Percentiles rank a stretch among this genome's conserved stretches.
Conservation (phyloP, 495 filamentous ascomycete genomes). For the Talaromyces liani region DNA sequence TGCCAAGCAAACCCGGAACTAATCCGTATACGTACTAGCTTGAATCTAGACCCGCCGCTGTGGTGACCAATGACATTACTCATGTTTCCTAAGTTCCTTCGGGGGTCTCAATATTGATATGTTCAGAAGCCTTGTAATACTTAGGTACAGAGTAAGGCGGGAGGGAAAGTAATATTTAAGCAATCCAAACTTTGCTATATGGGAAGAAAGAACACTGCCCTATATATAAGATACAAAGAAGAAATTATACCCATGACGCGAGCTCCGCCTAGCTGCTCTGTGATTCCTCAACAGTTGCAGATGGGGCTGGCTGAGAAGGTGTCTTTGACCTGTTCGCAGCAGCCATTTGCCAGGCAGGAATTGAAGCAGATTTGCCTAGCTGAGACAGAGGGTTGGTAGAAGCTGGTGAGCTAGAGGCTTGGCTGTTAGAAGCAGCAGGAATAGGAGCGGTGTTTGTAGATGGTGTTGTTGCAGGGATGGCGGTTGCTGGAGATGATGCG, state of each 20-base stretch:
- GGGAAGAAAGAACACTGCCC: background rate
- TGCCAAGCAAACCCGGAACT: background rate
- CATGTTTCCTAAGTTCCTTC: no score
- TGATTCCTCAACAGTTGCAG: background rate
- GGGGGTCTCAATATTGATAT: background rate
- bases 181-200: background rate
- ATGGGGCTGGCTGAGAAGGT: slow-evolving; percentile 22
- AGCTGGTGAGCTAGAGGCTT: slow-evolving; percentile 26
- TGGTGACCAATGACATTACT: no score
- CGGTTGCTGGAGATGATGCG: slow-evolving; percentile 23
- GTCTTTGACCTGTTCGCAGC: slow-evolving; percentile 53
- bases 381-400: slow-evolving; percentile 32
- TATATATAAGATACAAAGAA: slow-evolving; percentile 2
- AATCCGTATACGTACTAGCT: background rate
- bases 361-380: slow-evolving; percentile 55
- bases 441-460: slow-evolving; percentile 25
- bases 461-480: slow-evolving; percentile 12
- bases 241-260: background rate
- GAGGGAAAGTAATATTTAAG: background rate
- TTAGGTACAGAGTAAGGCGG: background rate
- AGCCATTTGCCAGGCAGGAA: slow-evolving; percentile 87
- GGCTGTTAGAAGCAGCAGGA: slow-evolving; percentile 27
- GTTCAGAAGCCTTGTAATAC: background rate
- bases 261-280: background rate
- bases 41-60: background rate